Evolutionary conservation across 768 basidiomycete genomes (phyloP).

Genomic region (Pleurotus tuber-regium): DNA sequence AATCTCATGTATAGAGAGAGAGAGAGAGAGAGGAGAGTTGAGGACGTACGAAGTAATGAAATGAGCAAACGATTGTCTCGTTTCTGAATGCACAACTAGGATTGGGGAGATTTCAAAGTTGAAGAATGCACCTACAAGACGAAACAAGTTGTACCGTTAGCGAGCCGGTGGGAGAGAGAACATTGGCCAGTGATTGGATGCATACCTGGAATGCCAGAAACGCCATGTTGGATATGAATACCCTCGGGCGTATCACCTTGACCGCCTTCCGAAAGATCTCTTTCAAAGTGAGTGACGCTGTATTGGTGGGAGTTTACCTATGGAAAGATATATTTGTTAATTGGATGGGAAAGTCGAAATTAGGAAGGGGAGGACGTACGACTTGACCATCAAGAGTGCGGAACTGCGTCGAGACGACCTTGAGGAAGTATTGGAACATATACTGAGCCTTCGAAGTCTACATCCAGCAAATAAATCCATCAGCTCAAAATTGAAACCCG

Average conservation of each 20-base stretch:
- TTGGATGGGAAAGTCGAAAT: too few relatives aligned
- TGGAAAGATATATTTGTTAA: constrained; percentile 10
- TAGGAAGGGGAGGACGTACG: constrained; percentile 41
- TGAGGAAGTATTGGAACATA: constrained; percentile 99
- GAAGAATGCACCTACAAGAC: constrained; percentile 71
- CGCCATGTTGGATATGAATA: constrained; percentile 72
- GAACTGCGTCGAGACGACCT: constrained; percentile 96
- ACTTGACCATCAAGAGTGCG: constrained; percentile 72
- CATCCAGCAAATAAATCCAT: too few relatives aligned
- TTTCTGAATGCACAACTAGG: constrained; percentile 87
- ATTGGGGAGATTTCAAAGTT: constrained; percentile 98
- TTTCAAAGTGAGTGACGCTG: constrained; percentile 94
- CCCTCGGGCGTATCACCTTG: constrained; percentile 59
- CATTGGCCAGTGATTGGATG: background rate
- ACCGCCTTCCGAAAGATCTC: constrained; percentile 70
- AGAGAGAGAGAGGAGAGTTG: constrained; percentile 2
- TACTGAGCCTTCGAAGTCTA: constrained; percentile 80
- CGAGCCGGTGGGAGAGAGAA: too few relatives aligned
- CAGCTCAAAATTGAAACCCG: too few relatives aligned
- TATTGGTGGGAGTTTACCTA: constrained; percentile 92
- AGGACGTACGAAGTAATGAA: constrained; percentile 88
- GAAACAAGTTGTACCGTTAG: too few relatives aligned
- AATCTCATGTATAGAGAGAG: constrained; percentile 2
- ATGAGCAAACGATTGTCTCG: constrained; percentile 93
- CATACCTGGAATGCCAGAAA: constrained; percentile 64